These are phyloP conservation scores for Podaxis sp. DNA, from an alignment of 768 basidiomycete genomes.

Conservation along the genomic window DNA sequence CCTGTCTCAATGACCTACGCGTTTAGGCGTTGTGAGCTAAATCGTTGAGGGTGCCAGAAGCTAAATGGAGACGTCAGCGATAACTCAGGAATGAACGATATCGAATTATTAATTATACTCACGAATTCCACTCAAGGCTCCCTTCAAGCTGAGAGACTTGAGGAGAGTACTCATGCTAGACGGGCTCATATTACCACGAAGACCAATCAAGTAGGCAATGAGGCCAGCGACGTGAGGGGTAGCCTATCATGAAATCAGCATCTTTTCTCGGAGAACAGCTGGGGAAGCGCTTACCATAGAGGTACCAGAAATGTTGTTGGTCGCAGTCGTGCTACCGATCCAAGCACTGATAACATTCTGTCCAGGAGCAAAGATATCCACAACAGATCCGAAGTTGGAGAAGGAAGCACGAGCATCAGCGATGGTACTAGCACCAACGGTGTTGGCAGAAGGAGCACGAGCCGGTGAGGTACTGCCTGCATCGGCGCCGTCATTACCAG, in stretches of 20 bases:
- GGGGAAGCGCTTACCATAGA: constrained; percentile 24
- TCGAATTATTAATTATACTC: constrained; percentile 14
- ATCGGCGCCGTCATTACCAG: constrained; percentile 34
- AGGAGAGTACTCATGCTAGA: constrained; percentile 27
- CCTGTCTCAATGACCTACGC: too few species aligned
- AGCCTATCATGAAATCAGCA: constrained; percentile 23
- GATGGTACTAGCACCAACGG: constrained; percentile 40
- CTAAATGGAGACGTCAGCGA: constrained; percentile 11
- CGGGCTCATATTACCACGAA: constrained; percentile 31
- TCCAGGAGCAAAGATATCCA: constrained; percentile 44
- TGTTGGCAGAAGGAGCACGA: constrained; percentile 32
- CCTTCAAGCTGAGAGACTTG: constrained; percentile 26
- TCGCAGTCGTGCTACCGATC: constrained; percentile 27
- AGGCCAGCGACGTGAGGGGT: constrained; percentile 42
- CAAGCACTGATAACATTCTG: constrained; percentile 30
- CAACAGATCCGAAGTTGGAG: constrained; percentile 43
- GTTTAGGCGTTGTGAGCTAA: constrained; percentile 26
- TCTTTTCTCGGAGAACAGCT: neutral
- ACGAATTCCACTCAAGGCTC: constrained; percentile 30
- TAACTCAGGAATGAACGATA: neutral
- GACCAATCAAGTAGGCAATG: constrained; percentile 35
- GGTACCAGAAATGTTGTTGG: constrained; percentile 24
- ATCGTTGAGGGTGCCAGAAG: constrained; percentile 27
- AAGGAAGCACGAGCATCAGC: constrained; percentile 32
- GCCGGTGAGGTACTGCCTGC: constrained; percentile 35